These are phyloP conservation scores for Calonectria montana DNA, from an alignment of 2,329 filamentous ascomycete species.

Conservation along the genomic window DNA sequence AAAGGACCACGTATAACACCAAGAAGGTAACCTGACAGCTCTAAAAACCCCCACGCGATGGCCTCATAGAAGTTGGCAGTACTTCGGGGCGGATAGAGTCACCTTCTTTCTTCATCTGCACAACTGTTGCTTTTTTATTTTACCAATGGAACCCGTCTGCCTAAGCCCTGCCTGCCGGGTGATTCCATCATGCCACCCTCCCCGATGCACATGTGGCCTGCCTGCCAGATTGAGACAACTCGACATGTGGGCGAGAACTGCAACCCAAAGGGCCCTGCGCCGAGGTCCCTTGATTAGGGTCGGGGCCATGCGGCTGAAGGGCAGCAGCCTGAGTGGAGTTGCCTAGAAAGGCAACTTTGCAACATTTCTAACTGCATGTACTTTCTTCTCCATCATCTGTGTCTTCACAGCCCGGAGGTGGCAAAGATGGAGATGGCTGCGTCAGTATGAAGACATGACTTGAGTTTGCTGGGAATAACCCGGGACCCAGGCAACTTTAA, in stretches of 20 bases:
- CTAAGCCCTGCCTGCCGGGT: slow-evolving; percentile 5
- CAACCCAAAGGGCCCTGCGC: slow-evolving; percentile 11
- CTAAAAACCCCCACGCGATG: slow-evolving; percentile 1
- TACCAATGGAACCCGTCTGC: neutral
- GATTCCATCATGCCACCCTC: slow-evolving; percentile 22
- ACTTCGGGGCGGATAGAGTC: neutral
- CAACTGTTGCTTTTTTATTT: neutral
- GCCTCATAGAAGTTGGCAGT: neutral
- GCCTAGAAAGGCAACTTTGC: neutral
- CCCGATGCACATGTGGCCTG: slow-evolving; percentile 14
- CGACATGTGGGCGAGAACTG: neutral
- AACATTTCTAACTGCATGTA: neutral
- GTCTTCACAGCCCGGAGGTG: neutral
- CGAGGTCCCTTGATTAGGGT: neutral
- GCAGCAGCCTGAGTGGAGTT: neutral
- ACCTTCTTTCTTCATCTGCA: neutral
- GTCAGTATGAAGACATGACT: neutral
- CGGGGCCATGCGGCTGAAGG: slow-evolving; percentile 1
- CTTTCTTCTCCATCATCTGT: neutral
- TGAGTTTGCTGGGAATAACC: neutral
- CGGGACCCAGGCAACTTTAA: neutral
- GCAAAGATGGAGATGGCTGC: neutral
- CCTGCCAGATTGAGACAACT: slow-evolving; percentile 15
- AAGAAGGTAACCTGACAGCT: neutral
- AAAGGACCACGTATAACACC: neutral